A percentile compares a stretch with the other conserved stretches of the same genome.
Conservation (phyloP, 306 rosid genomes). For the Psophocarpus tetragonolobus region DNA sequence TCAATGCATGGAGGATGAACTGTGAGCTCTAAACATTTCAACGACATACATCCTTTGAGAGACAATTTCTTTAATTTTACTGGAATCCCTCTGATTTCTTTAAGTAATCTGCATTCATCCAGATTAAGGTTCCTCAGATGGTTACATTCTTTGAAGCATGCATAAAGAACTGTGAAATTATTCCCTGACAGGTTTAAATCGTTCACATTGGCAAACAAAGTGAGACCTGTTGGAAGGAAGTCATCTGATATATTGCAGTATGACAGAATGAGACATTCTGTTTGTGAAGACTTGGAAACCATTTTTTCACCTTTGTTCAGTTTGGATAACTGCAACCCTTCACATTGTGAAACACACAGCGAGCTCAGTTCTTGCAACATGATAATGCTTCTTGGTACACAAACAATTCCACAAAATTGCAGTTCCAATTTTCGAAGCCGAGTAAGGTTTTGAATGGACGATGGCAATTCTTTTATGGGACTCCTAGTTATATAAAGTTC, state of each 20-base stretch:
- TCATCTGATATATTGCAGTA: not conserved
- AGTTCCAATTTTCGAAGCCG: not conserved
- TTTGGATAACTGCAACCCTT: not conserved
- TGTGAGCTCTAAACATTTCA: not conserved
- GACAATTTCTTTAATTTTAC: not conserved
- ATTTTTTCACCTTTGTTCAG: not conserved
- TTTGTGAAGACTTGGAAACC: not conserved
- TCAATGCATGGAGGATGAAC: not conserved
- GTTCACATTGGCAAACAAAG: not conserved
- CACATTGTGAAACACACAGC: not conserved
- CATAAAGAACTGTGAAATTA: not conserved
- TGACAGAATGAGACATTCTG: not conserved
- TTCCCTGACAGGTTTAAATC: not conserved
- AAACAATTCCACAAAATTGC: not conserved
- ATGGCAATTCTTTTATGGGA: not conserved
- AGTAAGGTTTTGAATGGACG: not conserved
- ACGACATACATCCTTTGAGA: not conserved
- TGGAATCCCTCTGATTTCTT: slow-evolving; percentile 13
- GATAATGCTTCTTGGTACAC: not conserved
- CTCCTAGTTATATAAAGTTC: not conserved
- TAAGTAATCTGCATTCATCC: not conserved
- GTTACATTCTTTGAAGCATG: not conserved
- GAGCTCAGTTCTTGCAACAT: not conserved
- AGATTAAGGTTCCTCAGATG: not conserved
- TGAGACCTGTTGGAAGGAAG: not conserved